A percentile compares a stretch with the other conserved stretches of the same genome.
Evolutionary conservation across 805 yeast genomes (phyloP).

Genomic region (Henningerozyma blattae): DNA sequence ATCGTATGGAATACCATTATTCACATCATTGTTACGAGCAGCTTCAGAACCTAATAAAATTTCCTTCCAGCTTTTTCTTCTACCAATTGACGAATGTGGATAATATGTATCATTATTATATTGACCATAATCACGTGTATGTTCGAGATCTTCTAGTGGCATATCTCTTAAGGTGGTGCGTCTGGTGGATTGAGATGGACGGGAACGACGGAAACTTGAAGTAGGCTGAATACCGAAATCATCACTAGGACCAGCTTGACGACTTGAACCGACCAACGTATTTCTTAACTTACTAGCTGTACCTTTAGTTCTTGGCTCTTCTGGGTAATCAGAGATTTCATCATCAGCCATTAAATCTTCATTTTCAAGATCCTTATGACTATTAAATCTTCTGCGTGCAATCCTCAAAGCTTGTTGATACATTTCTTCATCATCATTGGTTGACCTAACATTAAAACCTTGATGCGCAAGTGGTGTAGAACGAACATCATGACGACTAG

Average conservation of each 20-base stretch:
- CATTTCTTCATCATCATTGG: constrained; percentile 46
- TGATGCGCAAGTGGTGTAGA: not conserved
- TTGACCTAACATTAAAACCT: not conserved
- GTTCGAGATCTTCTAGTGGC: no score
- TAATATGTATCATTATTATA: not conserved
- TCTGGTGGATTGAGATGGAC: no score
- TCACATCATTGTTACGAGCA: not conserved
- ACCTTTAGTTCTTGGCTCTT: no score
- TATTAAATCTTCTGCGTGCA: constrained; percentile 33
- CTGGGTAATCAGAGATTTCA: no score
- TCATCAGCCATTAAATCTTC: not conserved
- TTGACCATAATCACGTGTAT: not conserved
- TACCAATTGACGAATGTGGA: not conserved
- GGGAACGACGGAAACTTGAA: not conserved
- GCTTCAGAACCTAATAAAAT: not conserved
- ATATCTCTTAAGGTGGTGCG: no score
- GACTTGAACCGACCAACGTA: no score
- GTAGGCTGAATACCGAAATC: no score
- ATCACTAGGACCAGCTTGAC: not conserved
- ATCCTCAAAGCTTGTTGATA: constrained; percentile 45
- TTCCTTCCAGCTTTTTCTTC: not conserved
- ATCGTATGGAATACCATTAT: not conserved
- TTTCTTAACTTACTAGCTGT: no score
- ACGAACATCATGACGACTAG: not conserved
- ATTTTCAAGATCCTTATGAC: not conserved